Conservation (phyloP, 345 rosid genomes). For the Geranium brycei region DNA sequence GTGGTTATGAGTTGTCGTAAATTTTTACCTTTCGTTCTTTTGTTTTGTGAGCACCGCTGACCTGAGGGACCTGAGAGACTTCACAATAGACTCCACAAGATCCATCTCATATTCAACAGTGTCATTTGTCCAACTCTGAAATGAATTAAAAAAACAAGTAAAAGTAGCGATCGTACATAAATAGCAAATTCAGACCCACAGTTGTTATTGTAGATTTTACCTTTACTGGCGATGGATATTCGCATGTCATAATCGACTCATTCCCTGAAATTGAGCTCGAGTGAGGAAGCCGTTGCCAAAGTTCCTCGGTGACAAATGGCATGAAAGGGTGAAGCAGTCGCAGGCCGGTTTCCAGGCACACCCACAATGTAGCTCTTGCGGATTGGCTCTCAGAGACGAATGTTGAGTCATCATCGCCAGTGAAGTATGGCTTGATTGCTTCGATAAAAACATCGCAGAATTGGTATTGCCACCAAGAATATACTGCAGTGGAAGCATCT, state of each 20-base stretch:
- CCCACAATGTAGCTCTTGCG: slow-evolving; percentile 67
- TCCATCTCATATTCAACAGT: slow-evolving; percentile 70
- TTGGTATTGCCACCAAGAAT: slow-evolving; percentile 96
- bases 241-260: slow-evolving; percentile 78
- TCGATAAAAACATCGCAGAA: slow-evolving; percentile 93
- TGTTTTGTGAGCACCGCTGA: slow-evolving; percentile 64
- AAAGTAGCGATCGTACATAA: slow-evolving; percentile 1
- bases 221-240: slow-evolving; percentile 56
- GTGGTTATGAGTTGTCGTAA: not conserved
- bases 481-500: slow-evolving; percentile 62
- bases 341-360: slow-evolving; percentile 73
- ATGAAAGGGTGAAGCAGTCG: slow-evolving; percentile 90
- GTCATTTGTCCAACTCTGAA: slow-evolving; percentile 60
- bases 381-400: slow-evolving; percentile 50
- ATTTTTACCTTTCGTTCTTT: slow-evolving; percentile 56
- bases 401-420: slow-evolving; percentile 34
- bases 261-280: slow-evolving; percentile 29
- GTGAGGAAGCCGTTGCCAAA: slow-evolving; percentile 87
- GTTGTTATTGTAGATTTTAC: slow-evolving; percentile 24
- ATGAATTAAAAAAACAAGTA: not conserved
- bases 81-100: slow-evolving; percentile 50
- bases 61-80: slow-evolving; percentile 56
- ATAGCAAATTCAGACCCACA: not conserved
- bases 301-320: slow-evolving; percentile 89
- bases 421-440: slow-evolving; percentile 75